Evolutionary conservation across 176 grass and related monocot species (phyloP).

Genomic region (Cymbopogon citratus): DNA sequence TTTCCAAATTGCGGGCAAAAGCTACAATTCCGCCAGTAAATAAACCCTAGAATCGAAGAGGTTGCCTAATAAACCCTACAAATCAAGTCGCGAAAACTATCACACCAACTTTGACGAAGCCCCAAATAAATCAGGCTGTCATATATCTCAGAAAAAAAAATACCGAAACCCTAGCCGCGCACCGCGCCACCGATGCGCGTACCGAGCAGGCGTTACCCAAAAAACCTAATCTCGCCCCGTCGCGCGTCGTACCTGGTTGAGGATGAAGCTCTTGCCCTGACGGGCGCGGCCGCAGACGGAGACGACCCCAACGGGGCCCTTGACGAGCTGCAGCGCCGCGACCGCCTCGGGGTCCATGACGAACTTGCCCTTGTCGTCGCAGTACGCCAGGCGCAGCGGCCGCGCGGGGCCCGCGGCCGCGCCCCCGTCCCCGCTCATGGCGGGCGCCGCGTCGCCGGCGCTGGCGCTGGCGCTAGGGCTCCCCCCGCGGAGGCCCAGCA

Average conservation of each 20-base stretch:
- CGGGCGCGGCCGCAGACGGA: constrained; percentile 91
- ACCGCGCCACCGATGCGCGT: not conserved
- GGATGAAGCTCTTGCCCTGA: constrained; percentile 97
- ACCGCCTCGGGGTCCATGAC: constrained; percentile 90
- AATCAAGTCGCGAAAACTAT: not conserved
- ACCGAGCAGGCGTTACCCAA: not conserved
- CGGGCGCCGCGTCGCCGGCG: constrained; percentile 7
- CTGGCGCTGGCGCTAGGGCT: constrained; percentile 23
- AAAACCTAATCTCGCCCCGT: not conserved
- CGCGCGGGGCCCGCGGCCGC: constrained; percentile 27
- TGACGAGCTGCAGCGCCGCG: constrained; percentile 77
- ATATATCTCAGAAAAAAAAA: not conserved
- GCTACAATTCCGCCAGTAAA: not conserved
- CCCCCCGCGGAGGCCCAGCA: constrained; percentile 52
- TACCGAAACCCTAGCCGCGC: constrained; percentile 21
- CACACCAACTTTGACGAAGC: not conserved
- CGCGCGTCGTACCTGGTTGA: constrained; percentile 67
- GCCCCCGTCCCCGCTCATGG: constrained; percentile 13
- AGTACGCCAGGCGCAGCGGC: constrained; percentile 84
- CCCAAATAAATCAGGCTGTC: not conserved
- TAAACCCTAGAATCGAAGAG: constrained; percentile 21
- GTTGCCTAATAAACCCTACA: not conserved
- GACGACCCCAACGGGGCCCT: constrained; percentile 84
- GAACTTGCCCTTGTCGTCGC: constrained; percentile 83
- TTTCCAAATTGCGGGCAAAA: not conserved